A percentile compares a stretch with the other conserved stretches of the same genome.
These are phyloP conservation scores for Hypoxylon lienhwacheense DNA, from an alignment of 495 filamentous ascomycete species.

Conservation along the genomic window DNA sequence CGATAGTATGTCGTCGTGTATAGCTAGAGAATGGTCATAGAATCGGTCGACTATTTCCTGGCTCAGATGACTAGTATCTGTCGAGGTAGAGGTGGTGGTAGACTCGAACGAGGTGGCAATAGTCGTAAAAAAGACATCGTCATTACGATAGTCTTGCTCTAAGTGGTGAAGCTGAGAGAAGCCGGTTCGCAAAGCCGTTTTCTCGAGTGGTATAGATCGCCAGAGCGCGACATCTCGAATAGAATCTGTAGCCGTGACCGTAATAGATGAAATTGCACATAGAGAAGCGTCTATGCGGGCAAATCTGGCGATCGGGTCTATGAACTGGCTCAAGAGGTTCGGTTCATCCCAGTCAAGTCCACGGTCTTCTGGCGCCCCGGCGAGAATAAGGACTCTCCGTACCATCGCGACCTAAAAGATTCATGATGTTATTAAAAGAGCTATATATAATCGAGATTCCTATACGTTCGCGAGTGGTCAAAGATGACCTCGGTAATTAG, in stretches of 20 bases:
- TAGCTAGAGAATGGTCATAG: constrained; percentile 70
- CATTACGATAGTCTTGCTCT: constrained; percentile 28
- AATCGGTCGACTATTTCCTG: constrained; percentile 56
- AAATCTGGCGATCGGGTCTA: constrained; percentile 53
- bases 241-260: constrained; percentile 28
- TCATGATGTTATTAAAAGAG: background rate
- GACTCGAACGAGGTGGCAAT: constrained; percentile 43
- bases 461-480: background rate
- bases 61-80: constrained; percentile 16
- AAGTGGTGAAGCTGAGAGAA: constrained; percentile 53
- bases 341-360: constrained; percentile 59
- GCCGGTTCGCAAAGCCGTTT: constrained; percentile 42
- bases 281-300: constrained; percentile 19
- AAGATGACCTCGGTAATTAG: too few species aligned
- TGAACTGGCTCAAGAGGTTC: constrained; percentile 52
- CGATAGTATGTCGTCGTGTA: constrained; percentile 60
- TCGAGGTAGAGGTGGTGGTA: constrained; percentile 29
- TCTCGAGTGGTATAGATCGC: constrained; percentile 51
- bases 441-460: constrained; percentile 4
- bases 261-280: constrained; percentile 3
- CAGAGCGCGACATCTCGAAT: constrained; percentile 42
- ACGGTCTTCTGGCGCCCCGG: constrained; percentile 61
- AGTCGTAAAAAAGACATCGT: constrained; percentile 55
- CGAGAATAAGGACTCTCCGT: constrained; percentile 57
- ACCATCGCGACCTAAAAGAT: constrained; percentile 44